A percentile compares a stretch with the other conserved stretches of the same genome.
phyloP scores from a whole-genome alignment of 768 basidiomycete species.

The Neoboletus subvelutipes region DNA sequence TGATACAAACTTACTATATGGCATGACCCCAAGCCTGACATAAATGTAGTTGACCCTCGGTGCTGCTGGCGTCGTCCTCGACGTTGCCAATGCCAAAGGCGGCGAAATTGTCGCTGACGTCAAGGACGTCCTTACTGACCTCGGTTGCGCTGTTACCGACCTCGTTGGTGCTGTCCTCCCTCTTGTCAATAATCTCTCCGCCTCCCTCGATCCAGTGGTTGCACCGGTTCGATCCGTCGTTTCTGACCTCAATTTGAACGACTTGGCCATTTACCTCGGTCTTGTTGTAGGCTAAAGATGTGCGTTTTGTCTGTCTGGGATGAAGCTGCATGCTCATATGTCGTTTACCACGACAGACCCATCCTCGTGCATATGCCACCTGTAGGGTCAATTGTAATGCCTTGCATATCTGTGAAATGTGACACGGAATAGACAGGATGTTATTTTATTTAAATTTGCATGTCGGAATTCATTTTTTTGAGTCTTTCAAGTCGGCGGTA shows the following conservation, averaged over 20 bases:
- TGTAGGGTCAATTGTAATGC: not conserved
- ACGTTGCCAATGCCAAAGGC: slow-evolving; percentile 1
- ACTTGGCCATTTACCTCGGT: slow-evolving; percentile 25
- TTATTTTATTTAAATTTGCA: too few species aligned
- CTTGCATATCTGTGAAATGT: not conserved
- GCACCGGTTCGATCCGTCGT: slow-evolving; percentile 19
- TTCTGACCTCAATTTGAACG: slow-evolving; percentile 19
- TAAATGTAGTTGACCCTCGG: slow-evolving; percentile 26
- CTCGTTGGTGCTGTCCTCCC: slow-evolving; percentile 15
- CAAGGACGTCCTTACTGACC: slow-evolving; percentile 5
- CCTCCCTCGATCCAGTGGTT: slow-evolving; percentile 23
- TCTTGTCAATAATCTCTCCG: slow-evolving; percentile 27
- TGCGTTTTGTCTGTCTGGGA: not conserved
- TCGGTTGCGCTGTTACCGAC: slow-evolving; percentile 19
- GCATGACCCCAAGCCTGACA: not conserved
- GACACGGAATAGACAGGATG: not conserved
- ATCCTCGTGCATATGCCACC: too few species aligned
- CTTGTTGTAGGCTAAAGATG: slow-evolving; percentile 14
- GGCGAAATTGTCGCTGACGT: not conserved
- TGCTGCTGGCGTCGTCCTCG: slow-evolving; percentile 27
- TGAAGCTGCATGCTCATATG: not conserved
- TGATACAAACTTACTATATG: too few species aligned
- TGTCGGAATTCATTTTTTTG: not conserved
- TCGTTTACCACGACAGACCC: not conserved
- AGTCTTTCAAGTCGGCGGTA: not conserved